These are phyloP conservation scores for Pisolithus albus DNA, from an alignment of 768 basidiomycete genomes.

Conservation along the genomic window DNA sequence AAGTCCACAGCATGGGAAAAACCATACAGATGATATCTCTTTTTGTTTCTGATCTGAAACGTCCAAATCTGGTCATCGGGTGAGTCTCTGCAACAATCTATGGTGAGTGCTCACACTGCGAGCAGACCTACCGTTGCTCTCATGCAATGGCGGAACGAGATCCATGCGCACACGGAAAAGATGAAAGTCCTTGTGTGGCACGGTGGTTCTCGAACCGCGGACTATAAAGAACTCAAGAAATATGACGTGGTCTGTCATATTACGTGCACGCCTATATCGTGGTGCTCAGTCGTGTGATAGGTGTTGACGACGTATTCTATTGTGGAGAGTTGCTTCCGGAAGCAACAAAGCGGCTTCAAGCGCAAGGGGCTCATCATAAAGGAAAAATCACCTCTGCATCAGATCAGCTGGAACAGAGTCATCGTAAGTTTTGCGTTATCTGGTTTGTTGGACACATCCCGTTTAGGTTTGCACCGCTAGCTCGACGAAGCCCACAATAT, in stretches of 20 bases:
- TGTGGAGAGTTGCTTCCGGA: constrained; percentile 86
- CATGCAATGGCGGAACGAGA: constrained; percentile 91
- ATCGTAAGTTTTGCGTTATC: constrained; percentile 40
- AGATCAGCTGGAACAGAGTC: constrained; percentile 77
- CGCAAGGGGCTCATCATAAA: constrained; percentile 77
- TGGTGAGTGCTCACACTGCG: not conserved
- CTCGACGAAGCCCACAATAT: constrained; percentile 98
- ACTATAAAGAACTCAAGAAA: constrained; percentile 64
- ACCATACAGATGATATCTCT: constrained; percentile 96
- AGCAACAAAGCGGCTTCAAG: constrained; percentile 90
- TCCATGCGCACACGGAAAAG: constrained; percentile 75
- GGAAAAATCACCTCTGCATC: constrained; percentile 82
- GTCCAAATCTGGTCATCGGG: constrained; percentile 92
- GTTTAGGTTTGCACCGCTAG: constrained; percentile 28
- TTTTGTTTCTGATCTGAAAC: constrained; percentile 67
- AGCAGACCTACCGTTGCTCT: constrained; percentile 46
- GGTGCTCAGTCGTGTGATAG: constrained; percentile 28
- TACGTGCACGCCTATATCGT: not conserved
- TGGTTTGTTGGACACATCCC: not conserved
- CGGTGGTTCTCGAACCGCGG: constrained; percentile 63
- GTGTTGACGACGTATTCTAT: constrained; percentile 86
- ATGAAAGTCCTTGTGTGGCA: constrained; percentile 92
- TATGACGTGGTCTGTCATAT: constrained; percentile 69
- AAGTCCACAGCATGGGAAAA: constrained; percentile 70
- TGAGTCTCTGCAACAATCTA: constrained; percentile 31